These are phyloP conservation scores for Septoria petroselini DNA, from an alignment of 2,329 filamentous ascomycete species.

Conservation along the genomic window DNA sequence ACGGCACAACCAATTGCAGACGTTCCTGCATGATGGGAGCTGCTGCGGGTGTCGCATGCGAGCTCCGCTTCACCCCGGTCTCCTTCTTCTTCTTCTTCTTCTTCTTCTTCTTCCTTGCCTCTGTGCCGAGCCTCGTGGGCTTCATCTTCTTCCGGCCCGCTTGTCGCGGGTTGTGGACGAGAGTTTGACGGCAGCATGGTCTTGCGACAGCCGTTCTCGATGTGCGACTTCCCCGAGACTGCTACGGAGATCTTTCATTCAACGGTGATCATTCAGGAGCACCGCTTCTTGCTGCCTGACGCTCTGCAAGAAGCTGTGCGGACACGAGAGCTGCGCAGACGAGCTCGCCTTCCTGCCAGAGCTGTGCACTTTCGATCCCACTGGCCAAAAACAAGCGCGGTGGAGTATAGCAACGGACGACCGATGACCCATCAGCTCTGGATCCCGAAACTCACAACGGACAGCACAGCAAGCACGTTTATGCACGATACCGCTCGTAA, in stretches of 20 bases:
- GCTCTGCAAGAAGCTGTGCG: not conserved
- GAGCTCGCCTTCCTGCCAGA: not conserved
- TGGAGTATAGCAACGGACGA: slow-evolving; percentile 9
- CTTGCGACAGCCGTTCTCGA: not conserved
- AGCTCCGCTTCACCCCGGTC: not conserved
- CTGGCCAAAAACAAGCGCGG: not conserved
- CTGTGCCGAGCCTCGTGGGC: slow-evolving; percentile 5
- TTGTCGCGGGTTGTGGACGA: slow-evolving; percentile 10
- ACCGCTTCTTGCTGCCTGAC: not conserved
- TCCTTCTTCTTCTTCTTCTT: not conserved
- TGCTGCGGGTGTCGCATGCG: slow-evolving; percentile 1
- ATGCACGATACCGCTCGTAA: slow-evolving; percentile 12
- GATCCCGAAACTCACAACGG: slow-evolving; percentile 2
- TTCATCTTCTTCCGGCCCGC: slow-evolving; percentile 12
- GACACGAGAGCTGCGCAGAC: not conserved
- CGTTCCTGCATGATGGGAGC: slow-evolving; percentile 3
- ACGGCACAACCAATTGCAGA: slow-evolving; percentile 7
- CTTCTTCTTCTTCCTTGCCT: too few relatives aligned
- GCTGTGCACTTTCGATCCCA: not conserved
- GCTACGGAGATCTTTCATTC: not conserved
- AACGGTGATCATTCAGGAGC: not conserved
- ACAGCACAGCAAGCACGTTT: slow-evolving; percentile 13
- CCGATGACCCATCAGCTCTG: slow-evolving; percentile 8
- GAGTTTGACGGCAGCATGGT: slow-evolving; percentile 8
- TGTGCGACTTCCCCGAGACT: not conserved